These are phyloP conservation scores for Fraxinus angustifolia DNA, from an alignment of 305 asterid genomes.

Conservation along the genomic window DNA sequence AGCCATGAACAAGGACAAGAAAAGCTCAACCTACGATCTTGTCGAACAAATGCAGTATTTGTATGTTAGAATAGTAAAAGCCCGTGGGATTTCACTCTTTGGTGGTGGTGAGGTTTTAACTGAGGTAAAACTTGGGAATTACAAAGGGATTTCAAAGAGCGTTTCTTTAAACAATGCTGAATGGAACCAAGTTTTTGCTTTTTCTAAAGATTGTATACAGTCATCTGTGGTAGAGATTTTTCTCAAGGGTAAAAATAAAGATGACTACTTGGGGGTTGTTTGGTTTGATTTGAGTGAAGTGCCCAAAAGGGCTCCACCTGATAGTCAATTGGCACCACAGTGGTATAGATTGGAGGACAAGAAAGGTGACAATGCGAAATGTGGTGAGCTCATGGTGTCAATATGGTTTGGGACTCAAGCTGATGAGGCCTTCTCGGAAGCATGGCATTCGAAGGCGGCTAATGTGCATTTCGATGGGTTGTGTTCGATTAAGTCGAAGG, in stretches of 20 bases:
- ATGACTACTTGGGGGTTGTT: slow-evolving; percentile 72
- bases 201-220: slow-evolving; percentile 71
- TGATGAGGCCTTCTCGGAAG: slow-evolving; percentile 87
- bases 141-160: slow-evolving; percentile 65
- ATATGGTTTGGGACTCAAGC: slow-evolving; percentile 94
- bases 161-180: slow-evolving; percentile 44
- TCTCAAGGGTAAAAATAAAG: slow-evolving; percentile 58
- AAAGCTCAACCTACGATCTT: slow-evolving; percentile 71
- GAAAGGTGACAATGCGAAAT: slow-evolving; percentile 62
- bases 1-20: slow-evolving; percentile 53
- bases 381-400: slow-evolving; percentile 69
- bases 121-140: slow-evolving; percentile 85
- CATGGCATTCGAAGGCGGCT: slow-evolving; percentile 90
- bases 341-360: slow-evolving; percentile 87
- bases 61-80: slow-evolving; percentile 65
- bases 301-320: slow-evolving; percentile 81
- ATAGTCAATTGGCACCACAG: slow-evolving; percentile 82
- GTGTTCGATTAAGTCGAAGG: slow-evolving; percentile 72
- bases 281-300: slow-evolving; percentile 87
- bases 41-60: slow-evolving; percentile 89
- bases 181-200: slow-evolving; percentile 86
- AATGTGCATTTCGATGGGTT: slow-evolving; percentile 63
- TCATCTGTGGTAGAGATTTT: slow-evolving; percentile 69
- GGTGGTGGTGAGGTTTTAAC: slow-evolving; percentile 67
- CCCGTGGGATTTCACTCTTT: slow-evolving; percentile 43